Evolutionary conservation across 2,329 filamentous ascomycete genomes (phyloP), one percentile per base, ranked within the genome.

Genomic region (Bipolaris victoriae): DNA sequence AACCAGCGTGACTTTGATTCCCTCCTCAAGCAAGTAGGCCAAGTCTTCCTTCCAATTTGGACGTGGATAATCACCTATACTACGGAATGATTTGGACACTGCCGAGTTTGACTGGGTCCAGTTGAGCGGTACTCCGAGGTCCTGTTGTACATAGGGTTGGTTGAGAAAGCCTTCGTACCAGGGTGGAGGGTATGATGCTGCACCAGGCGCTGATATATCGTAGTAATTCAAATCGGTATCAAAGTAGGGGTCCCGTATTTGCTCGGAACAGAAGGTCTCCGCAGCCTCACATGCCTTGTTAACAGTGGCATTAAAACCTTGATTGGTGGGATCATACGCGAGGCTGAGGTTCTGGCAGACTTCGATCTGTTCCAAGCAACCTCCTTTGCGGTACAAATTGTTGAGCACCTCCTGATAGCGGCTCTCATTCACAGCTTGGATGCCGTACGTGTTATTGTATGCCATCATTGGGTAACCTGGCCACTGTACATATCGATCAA

Each of bases 391-490:
- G 48, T 77, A 77, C 56, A 81, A 79, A 6, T 77, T 75, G 20
- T 81, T 64, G 11, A 83, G 67, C 2, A 80, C 80, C n/a, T 69
- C 64, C 2, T 82, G 72, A 53, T 82, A 82, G 5, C 79, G 70
- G 4, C 79, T 79, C 45, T 82, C 67, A 58, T 82, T 83, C 64
- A 84, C 78, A 1, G 80, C 75, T 53, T 82, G 64, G 37, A 87
- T 78, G n/a, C 80, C 81, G 59, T 87, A 88, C 2, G 84, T 84
- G 60, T 87, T 87, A 70, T 86, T 84, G 69, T 80, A 83, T 0
- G 84, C 79, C 63, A 85, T 82, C 2, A 76, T 63, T 1, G 81
- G 78, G 62, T 83, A 84, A 7, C 74, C 76, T 1, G 79, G 78
- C 55, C 77, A 77, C 66, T 84, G 80, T 1, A 81, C 76, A 3